Evolutionary conservation across 352 stramenopile genomes (phyloP).

Genomic region (Globisporangium cystogenes): DNA sequence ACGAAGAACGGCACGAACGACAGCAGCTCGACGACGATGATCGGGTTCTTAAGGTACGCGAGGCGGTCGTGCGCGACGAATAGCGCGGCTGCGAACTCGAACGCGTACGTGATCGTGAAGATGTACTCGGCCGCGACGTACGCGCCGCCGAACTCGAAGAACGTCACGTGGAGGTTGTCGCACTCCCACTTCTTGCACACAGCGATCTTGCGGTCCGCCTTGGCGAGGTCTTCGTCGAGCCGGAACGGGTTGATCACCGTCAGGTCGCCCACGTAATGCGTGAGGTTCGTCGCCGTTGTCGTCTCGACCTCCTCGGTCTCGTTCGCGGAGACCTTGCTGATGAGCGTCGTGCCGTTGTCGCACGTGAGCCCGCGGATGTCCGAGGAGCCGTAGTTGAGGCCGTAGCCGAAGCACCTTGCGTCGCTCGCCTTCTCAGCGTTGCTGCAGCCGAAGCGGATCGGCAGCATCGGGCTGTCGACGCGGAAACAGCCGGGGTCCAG

Average conservation of each 20-base stretch:
- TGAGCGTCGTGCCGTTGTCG: slow-evolving; percentile 20
- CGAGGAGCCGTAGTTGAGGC: slow-evolving; percentile 42
- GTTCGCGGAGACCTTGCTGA: slow-evolving; percentile 1
- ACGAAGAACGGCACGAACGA: slow-evolving; percentile 72
- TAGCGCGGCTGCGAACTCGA: slow-evolving; percentile 40
- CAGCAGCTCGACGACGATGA: slow-evolving; percentile 54
- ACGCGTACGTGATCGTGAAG: slow-evolving; percentile 60
- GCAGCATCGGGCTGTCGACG: slow-evolving; percentile 24
- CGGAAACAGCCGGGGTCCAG: slow-evolving; percentile 62
- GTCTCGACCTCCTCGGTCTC: slow-evolving; percentile 1
- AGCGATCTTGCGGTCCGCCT: slow-evolving; percentile 26
- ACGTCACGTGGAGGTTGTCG: slow-evolving; percentile 66
- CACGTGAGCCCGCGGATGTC: slow-evolving; percentile 39
- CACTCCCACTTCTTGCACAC: slow-evolving; percentile 78
- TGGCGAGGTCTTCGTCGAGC: slow-evolving; percentile 28
- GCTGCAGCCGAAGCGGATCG: slow-evolving; percentile 44
- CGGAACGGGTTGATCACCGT: slow-evolving; percentile 50
- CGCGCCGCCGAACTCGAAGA: slow-evolving; percentile 52
- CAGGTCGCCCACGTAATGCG: slow-evolving; percentile 20
- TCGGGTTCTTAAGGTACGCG: slow-evolving; percentile 58
- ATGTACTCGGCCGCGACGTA: slow-evolving; percentile 60
- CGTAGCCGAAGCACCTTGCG: slow-evolving; percentile 48
- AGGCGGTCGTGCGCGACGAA: slow-evolving; percentile 33
- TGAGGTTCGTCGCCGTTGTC: not conserved
- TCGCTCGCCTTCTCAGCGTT: slow-evolving; percentile 27